phyloP scores from a whole-genome alignment of 2,329 filamentous ascomycete genomes.

The Fusarium tjaetaba region DNA sequence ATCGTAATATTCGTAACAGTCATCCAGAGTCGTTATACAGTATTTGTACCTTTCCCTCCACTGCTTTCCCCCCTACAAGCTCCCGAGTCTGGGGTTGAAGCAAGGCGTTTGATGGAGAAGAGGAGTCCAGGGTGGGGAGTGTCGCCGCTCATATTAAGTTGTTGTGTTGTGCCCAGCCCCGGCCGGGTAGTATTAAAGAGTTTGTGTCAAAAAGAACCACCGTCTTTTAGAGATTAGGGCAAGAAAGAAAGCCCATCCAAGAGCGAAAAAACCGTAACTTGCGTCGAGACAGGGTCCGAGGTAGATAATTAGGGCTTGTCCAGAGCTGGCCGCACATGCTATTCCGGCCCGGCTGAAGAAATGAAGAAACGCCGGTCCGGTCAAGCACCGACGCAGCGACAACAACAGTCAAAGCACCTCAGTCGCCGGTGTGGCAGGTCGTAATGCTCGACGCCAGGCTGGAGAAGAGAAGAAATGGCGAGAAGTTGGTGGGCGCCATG shows the following conservation, averaged over 20 bases:
- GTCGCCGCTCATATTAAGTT: conserved; percentile 19
- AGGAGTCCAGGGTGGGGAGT: not conserved
- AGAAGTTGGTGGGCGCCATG: conserved; percentile 14
- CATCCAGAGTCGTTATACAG: conserved; percentile 45
- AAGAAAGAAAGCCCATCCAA: conserved; percentile 6
- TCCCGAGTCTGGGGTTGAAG: conserved; percentile 1
- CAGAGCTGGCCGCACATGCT: conserved; percentile 4
- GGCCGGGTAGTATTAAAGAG: conserved; percentile 37
- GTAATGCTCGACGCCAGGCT: not conserved
- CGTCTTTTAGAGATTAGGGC: conserved; percentile 16
- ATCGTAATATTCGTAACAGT: conserved; percentile 44
- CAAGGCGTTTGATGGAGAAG: not conserved
- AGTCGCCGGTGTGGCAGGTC: not conserved
- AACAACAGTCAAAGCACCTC: conserved; percentile 8
- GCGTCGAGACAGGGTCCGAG: conserved; percentile 3
- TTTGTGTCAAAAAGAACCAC: conserved; percentile 22
- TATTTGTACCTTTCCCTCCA: conserved; percentile 15
- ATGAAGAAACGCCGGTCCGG: conserved; percentile 15
- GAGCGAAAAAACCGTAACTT: not conserved
- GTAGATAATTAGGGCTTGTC: conserved; percentile 4
- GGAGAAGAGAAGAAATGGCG: conserved; percentile 11
- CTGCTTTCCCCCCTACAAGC: not conserved
- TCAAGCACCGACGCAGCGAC: conserved; percentile 10
- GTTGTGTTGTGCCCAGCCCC: conserved; percentile 18
- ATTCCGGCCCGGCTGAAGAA: conserved; percentile 31